phyloP scores from a whole-genome alignment of 2,329 filamentous ascomycete genomes.

The Thyridium curvatum region DNA sequence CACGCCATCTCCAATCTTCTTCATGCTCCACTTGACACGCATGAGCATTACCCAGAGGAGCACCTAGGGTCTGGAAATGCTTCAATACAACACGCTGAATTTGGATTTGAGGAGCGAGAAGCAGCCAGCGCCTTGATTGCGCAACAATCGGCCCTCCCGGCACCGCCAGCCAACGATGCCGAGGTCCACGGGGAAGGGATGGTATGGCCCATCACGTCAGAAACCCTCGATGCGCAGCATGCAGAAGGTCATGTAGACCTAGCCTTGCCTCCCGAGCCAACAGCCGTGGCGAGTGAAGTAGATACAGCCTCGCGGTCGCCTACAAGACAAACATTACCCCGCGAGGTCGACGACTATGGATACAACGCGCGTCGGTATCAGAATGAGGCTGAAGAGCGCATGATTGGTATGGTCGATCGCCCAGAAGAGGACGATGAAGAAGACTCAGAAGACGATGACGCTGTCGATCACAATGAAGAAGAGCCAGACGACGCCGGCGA shows the following conservation, averaged over 20 bases:
- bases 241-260: conserved; percentile 1
- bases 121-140: neutral
- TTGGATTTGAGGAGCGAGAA: no score
- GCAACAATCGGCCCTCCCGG: neutral
- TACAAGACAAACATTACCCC: conserved; percentile 5
- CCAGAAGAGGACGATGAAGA: conserved; percentile 15
- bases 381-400: conserved; percentile 19
- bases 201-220: conserved; percentile 7
- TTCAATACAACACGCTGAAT: no score
- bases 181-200: conserved; percentile 1
- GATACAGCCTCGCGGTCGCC: no score
- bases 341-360: conserved; percentile 13
- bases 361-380: conserved; percentile 16
- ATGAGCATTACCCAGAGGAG: no score
- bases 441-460: conserved; percentile 9
- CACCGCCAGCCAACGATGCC: neutral
- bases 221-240: conserved; percentile 3
- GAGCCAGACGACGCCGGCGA: conserved; percentile 12
- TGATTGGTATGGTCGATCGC: conserved; percentile 16
- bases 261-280: neutral
- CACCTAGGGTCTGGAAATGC: no score
- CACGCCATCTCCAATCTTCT: no score
- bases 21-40: no score
- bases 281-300: neutral
- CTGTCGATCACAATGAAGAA: conserved; percentile 7